Evolutionary conservation across 2,329 filamentous ascomycete species (phyloP).

Genomic region (Microsporum ferrugineum): DNA sequence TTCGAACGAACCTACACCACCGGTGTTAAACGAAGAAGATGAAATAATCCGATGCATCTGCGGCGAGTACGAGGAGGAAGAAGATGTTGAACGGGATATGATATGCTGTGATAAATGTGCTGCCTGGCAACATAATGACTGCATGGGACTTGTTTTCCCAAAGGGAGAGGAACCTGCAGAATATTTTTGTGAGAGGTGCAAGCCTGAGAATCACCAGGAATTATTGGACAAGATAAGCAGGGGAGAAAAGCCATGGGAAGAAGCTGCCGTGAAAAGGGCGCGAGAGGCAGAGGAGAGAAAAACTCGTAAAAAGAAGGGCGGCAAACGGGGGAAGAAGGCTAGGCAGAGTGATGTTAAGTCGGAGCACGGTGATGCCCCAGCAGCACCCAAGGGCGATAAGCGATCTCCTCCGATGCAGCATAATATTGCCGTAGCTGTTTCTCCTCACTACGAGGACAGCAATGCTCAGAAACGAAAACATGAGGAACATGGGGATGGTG

Average conservation of each 20-base stretch:
- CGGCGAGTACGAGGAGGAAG: conserved; percentile 72
- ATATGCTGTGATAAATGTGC: conserved; percentile 88
- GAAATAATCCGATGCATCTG: conserved; percentile 90
- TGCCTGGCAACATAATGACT: conserved; percentile 96
- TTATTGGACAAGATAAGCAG: conserved; percentile 65
- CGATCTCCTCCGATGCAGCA: conserved; percentile 21
- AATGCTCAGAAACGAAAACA: conserved; percentile 37
- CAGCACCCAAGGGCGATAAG: conserved; percentile 18
- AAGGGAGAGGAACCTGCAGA: conserved; percentile 64
- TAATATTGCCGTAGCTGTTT: conserved; percentile 18
- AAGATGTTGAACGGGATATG: conserved; percentile 81
- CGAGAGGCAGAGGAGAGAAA: conserved; percentile 48
- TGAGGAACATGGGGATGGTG: conserved; percentile 22
- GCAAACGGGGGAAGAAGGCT: conserved; percentile 48
- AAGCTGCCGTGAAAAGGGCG: conserved; percentile 51
- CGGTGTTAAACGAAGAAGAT: conserved; percentile 42
- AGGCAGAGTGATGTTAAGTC: conserved; percentile 55
- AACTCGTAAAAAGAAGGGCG: conserved; percentile 47
- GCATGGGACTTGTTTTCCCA: conserved; percentile 73
- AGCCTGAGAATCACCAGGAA: conserved; percentile 68
- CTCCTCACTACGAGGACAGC: conserved; percentile 13
- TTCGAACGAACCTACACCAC: conserved; percentile 36
- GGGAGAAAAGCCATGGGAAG: conserved; percentile 82
- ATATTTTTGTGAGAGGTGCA: conserved; percentile 89
- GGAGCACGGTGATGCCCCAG: conserved; percentile 31